These are phyloP conservation scores for Fraxinus ornus DNA, from an alignment of 305 asterid species.

Conservation along the genomic window DNA sequence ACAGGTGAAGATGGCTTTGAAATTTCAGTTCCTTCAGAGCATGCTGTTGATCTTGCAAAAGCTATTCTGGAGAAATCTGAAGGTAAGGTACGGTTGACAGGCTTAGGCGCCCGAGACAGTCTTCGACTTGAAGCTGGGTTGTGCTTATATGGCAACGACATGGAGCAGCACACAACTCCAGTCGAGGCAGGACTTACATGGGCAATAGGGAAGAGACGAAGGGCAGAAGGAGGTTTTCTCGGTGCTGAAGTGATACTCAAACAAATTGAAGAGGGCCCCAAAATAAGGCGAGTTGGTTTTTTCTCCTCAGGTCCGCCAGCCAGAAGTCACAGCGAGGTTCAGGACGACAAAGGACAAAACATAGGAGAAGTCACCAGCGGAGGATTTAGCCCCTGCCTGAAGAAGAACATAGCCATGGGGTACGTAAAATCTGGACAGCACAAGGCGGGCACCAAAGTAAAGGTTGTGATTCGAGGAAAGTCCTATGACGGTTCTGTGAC, in stretches of 20 bases:
- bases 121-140: slow-evolving; percentile 81
- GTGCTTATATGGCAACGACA: slow-evolving; percentile 90
- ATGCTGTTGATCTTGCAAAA: background rate
- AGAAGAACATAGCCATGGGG: slow-evolving; percentile 97
- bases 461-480: slow-evolving; percentile 81
- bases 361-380: slow-evolving; percentile 95
- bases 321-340: slow-evolving; percentile 89
- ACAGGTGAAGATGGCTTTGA: background rate
- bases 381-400: slow-evolving; percentile 91
- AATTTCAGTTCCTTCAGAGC: background rate
- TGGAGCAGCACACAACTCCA: slow-evolving; percentile 93
- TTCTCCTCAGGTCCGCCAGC: slow-evolving; percentile 87
- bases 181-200: slow-evolving; percentile 95
- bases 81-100: slow-evolving; percentile 56
- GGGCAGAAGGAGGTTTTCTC: slow-evolving; percentile 96
- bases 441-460: slow-evolving; percentile 74
- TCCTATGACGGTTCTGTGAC: slow-evolving; percentile 69
- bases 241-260: slow-evolving; percentile 85
- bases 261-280: slow-evolving; percentile 49
- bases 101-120: slow-evolving; percentile 96
- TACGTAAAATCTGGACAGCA: slow-evolving; percentile 86
- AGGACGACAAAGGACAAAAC: slow-evolving; percentile 66
- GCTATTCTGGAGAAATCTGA: background rate
- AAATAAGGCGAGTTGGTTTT: slow-evolving; percentile 80
- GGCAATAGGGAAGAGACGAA: slow-evolving; percentile 95